These are phyloP conservation scores for Choanephora cucurbitarum DNA, from an alignment of 371 early-diverging fungal genomes.

Conservation along the genomic window DNA sequence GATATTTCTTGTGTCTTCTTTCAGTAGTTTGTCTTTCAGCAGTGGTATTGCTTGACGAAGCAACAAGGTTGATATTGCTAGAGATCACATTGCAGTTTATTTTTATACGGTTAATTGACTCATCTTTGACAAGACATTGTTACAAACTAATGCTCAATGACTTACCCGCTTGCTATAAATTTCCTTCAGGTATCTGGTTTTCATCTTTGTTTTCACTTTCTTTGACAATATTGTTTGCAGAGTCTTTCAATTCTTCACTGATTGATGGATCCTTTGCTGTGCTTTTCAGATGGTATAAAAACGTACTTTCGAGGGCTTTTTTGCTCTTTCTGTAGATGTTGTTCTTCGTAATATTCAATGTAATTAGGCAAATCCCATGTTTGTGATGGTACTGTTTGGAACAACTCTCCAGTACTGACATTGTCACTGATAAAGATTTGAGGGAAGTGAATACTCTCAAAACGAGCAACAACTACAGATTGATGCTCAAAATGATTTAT, in stretches of 20 bases:
- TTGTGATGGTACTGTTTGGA: no score
- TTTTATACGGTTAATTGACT: constrained; percentile 15
- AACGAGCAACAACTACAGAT: no score
- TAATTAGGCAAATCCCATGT: constrained; percentile 16
- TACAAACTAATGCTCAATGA: no score
- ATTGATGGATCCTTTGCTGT: constrained; percentile 15
- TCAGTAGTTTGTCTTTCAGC: constrained; percentile 16
- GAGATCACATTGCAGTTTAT: constrained; percentile 15
- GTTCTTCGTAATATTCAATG: constrained; percentile 18
- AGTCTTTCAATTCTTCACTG: constrained; percentile 15
- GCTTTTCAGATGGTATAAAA: constrained; percentile 14
- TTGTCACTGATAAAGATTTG: no score
- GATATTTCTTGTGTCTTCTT: constrained; percentile 17
- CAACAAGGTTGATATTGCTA: constrained; percentile 12
- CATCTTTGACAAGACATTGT: no score
- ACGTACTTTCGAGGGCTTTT: constrained; percentile 15
- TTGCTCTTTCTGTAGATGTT: constrained; percentile 15
- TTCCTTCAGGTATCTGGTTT: no score
- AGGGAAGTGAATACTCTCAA: no score
- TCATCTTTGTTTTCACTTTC: constrained; percentile 15
- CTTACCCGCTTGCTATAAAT: no score
- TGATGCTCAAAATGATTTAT: no score
- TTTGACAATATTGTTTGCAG: constrained; percentile 12
- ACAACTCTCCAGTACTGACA: no score
- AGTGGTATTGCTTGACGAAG: constrained; percentile 17